Percentiles rank a stretch among this genome's conserved stretches.
These are phyloP conservation scores for Kurtzmaniella natalensis DNA, from an alignment of 1,139 yeast genomes.

Conservation along the genomic window DNA sequence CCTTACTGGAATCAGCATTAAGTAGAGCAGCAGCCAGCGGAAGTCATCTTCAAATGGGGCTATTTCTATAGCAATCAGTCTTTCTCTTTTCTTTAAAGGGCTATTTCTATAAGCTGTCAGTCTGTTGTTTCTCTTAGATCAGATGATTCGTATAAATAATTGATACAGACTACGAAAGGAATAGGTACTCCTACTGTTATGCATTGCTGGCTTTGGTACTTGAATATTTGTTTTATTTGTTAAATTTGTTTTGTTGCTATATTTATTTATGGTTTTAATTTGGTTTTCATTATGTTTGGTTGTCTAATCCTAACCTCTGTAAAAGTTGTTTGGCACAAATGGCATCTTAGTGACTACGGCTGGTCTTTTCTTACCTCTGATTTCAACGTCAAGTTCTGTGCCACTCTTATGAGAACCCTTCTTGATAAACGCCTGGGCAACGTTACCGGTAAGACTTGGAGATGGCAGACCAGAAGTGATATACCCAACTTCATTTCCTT, in stretches of 20 bases:
- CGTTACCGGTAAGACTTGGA: conserved; percentile 81
- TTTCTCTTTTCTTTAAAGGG: too few species aligned
- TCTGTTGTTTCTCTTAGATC: too few species aligned
- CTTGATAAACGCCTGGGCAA: conserved; percentile 87
- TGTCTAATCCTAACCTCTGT: conserved; percentile 35
- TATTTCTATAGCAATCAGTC: too few species aligned
- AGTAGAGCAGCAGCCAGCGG: too few species aligned
- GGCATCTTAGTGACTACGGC: conserved; percentile 80
- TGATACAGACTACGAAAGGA: neutral
- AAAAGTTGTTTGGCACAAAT: conserved; percentile 70
- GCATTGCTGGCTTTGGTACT: too few species aligned
- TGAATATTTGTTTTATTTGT: too few species aligned
- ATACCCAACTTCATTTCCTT: conserved; percentile 55
- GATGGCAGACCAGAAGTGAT: conserved; percentile 91
- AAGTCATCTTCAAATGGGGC: too few species aligned
- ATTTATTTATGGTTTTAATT: neutral
- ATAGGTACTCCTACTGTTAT: too few species aligned
- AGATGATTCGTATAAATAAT: too few species aligned
- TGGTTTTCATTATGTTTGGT: too few species aligned
- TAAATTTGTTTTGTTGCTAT: neutral
- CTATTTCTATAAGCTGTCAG: too few species aligned
- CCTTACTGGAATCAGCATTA: too few species aligned
- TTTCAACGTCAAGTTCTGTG: conserved; percentile 66
- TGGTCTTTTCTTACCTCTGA: conserved; percentile 78
- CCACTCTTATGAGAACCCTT: conserved; percentile 75